Base-by-base conservation (phyloP, 192 early-diverging fungal genomes). In the Coemansia reversa region DNA sequence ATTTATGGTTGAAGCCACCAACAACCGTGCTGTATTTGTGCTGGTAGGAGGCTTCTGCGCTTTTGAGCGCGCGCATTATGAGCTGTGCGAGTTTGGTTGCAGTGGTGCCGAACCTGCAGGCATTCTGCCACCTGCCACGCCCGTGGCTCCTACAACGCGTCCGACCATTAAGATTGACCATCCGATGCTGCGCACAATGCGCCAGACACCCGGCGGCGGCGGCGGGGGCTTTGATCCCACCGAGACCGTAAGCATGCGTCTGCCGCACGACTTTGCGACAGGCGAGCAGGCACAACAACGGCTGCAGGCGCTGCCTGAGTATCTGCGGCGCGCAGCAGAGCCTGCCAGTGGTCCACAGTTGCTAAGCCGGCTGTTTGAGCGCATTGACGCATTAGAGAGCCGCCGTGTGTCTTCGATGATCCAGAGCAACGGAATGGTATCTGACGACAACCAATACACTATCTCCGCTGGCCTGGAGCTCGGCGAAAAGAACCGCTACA, bases 401-500 rank as follows among this genome's bases (percentile, higher is more conserved):
- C 79, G 67, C 48, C 85, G 92, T 11, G 62, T 94, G 67, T 87
- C 87, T 51, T 80, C 85, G 30, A 80, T 91, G 64, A 91, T 91
- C 76, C 58, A 69, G 30, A 61, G 79, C 83, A 45, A 70, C 69
- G 64, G 84, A 58, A 49, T 85, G 76, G 63, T 69, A 23, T 65
- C 79, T 8, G 73, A 80, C 9, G 73, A 49, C 12, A 82, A 86
- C 63, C 79, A 76, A 51, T 92, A 87, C 49, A 91, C 88, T 27
- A 90, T 94, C 45, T 85, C 88, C 8, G 92, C 89, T 12, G 93
- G 92, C 1, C 39, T 81, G 51, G 79, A 76, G 75, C 64, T 81
- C 49, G 79, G 79, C n/a, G 58, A 70, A 18, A 91, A 89, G 70
- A 95, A 95, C 65, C 85, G 93, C 30, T 95, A 95, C 75, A 91